Evolutionary conservation across 805 yeast species (phyloP), one percentile per base, ranked within the genome.

Genomic region (Ogataea ganodermae): DNA sequence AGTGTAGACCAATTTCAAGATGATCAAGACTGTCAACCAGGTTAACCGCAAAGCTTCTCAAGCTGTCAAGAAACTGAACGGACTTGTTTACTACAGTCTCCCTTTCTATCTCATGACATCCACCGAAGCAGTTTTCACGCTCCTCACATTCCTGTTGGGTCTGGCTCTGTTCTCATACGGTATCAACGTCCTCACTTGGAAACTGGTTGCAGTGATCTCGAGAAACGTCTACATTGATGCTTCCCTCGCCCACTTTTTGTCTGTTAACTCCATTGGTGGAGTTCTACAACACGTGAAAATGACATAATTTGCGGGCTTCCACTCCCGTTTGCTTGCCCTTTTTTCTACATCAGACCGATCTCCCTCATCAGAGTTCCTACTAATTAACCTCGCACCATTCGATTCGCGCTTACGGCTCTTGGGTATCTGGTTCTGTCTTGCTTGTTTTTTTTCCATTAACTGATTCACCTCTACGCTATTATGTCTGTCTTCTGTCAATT

Each of bases 41-140:
- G 24, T 38, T 8, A 38, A 24, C 32, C 17, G n/a, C 7, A 38
- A 27, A 26, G 42, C 31, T 7, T 24, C 42, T 10, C 42, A 38
- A 38, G 31, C 24, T 14, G 32, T 23, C 16, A 26, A 45, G 33
- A 55, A 26, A 42, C 2, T 44, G 3, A 31, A 40, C 20, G 58
- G 55, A 6, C 36, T 55, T 21, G 49, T 57, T 13, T 57, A 57
- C 46, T 57, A 53, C 32, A 53, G 55, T 16, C 42, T 51, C 10
- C 61, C 61, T 2, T 57, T 57, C 38, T 57, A 57, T 38, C 40
- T 57, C 22, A 55, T 57, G 59, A 57, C 61, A 13, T 46, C 51
- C 1, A 44, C 49, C 9, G 61, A 57, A 41, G 55, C 53, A 2
- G 43, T 49, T 2, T 46, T 40, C 28, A 55, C 61, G 3, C 45